Evolutionary conservation across 257 asterid genomes (phyloP), one percentile per base, ranked within the genome.

Genomic region (Nicotiana tabacum): DNA sequence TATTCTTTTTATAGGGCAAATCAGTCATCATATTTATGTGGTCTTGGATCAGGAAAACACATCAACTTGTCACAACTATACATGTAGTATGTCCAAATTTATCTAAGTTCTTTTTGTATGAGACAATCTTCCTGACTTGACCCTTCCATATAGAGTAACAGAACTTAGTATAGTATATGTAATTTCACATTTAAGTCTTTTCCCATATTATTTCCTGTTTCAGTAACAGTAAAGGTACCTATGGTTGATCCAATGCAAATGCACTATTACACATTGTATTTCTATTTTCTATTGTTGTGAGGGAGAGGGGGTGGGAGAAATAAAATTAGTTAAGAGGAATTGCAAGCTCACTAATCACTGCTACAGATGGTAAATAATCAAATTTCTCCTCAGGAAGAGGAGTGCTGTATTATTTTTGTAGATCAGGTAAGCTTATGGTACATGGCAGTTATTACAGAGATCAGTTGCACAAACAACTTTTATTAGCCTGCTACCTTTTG

Each of bases 391-490:
- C 80, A 76, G 64, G 29, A 51, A 27, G 12, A 51, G 16, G 46
- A 29, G 46, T 4, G 80, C 32, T 51, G 80, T 30, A 10, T 48
- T 68, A 61, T 24, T 83, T 61, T 83, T 85, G 78, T 83, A 85
- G 82, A 78, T 35, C 70, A 11, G 69, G 77, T 30, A 69, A 58
- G 35, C 16, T 74, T 48, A 84, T 67, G 56, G 77, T 61, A 82
- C 78, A 85, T 61, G 80, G 79, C 37, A 55, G 77, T 64, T 18
- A 67, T 33, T 80, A 58, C 81, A 81, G 6, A 72, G 39, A 78
- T 64, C 61, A 81, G 48, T 61, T 21, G 65, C 79, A 62, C 61
- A 76, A 30, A 66, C 80, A 76, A 27, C 46, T 48, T 76, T 76
- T 76, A 76, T 76, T 51, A 16, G 27, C 80, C 46, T 76, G 64